Percentiles rank a stretch among this genome's conserved stretches.
These are phyloP conservation scores for Arthroderma uncinatum DNA, from an alignment of 2,329 filamentous ascomycete species.

Conservation along the genomic window DNA sequence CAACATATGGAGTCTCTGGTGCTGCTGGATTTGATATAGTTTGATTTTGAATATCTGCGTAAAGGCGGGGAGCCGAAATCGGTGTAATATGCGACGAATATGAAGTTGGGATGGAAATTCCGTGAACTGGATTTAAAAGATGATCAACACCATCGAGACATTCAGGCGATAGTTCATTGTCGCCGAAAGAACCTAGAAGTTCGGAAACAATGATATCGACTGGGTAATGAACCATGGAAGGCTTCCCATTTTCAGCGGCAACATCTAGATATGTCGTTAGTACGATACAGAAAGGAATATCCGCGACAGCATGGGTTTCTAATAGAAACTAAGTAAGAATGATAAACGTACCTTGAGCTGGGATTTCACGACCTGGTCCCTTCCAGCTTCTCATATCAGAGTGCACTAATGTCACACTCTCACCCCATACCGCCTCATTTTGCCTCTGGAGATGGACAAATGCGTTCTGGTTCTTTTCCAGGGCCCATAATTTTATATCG, in stretches of 20 bases:
- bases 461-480: constrained; percentile 97
- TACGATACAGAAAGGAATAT: neutral
- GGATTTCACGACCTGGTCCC: constrained; percentile 46
- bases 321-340: neutral
- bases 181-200: constrained; percentile 81
- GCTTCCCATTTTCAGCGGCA: constrained; percentile 23
- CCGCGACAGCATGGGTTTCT: neutral
- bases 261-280: constrained; percentile 16
- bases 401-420: constrained; percentile 75
- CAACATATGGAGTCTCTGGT: constrained; percentile 87
- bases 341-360: neutral
- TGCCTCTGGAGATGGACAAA: constrained; percentile 85
- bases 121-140: constrained; percentile 65
- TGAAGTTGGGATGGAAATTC: constrained; percentile 84
- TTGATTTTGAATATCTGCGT: constrained; percentile 65
- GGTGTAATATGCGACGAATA: constrained; percentile 94
- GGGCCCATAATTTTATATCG: constrained; percentile 73
- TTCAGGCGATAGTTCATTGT: constrained; percentile 94
- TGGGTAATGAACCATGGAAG: constrained; percentile 22
- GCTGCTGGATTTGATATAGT: constrained; percentile 53
- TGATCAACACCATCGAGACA: constrained; percentile 93
- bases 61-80: constrained; percentile 73
- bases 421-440: constrained; percentile 70
- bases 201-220: constrained; percentile 91
- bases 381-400: constrained; percentile 97